Conservation (phyloP, 2,329 filamentous ascomycete species). For the Colletotrichum australisinense region DNA sequence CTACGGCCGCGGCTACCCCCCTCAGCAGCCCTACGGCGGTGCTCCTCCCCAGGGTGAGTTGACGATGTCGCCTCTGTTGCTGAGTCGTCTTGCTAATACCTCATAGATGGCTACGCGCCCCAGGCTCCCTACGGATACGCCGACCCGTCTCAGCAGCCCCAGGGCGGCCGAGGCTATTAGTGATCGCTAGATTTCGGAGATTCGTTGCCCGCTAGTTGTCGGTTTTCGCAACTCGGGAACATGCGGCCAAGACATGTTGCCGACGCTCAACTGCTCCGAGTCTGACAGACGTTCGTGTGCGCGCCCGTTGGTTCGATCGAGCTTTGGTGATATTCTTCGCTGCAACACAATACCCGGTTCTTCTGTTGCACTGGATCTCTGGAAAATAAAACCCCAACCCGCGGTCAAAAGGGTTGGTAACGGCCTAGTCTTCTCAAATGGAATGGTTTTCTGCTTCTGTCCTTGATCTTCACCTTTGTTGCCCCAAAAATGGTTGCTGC, state of each 20-base stretch:
- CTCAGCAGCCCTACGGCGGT: constrained; percentile 49
- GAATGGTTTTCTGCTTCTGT: constrained; percentile 35
- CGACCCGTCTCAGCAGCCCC: constrained; percentile 53
- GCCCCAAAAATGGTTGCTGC: not conserved
- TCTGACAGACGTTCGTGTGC: constrained; percentile 36
- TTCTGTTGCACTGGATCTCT: constrained; percentile 38
- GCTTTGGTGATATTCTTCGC: constrained; percentile 37
- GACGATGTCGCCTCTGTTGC: constrained; percentile 34
- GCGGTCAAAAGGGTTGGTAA: constrained; percentile 34
- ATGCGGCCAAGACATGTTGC: constrained; percentile 31
- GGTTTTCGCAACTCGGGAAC: constrained; percentile 26
- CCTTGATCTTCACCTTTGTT: constrained; percentile 29
- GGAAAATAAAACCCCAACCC: constrained; percentile 36
- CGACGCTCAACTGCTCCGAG: constrained; percentile 35
- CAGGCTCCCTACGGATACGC: constrained; percentile 56
- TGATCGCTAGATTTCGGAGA: constrained; percentile 35
- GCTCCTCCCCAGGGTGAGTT: constrained; percentile 51
- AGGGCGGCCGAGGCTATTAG: constrained; percentile 55
- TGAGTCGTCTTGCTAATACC: not conserved
- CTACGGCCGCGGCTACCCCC: constrained; percentile 59
- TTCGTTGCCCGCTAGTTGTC: constrained; percentile 35
- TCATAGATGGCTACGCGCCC: constrained; percentile 29
- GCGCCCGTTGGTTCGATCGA: constrained; percentile 39
- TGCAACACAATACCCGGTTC: constrained; percentile 39
- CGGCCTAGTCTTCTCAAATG: constrained; percentile 35